These are phyloP conservation scores for Fusarium nodosum DNA, from an alignment of 2,329 filamentous ascomycete genomes.

Conservation along the genomic window DNA sequence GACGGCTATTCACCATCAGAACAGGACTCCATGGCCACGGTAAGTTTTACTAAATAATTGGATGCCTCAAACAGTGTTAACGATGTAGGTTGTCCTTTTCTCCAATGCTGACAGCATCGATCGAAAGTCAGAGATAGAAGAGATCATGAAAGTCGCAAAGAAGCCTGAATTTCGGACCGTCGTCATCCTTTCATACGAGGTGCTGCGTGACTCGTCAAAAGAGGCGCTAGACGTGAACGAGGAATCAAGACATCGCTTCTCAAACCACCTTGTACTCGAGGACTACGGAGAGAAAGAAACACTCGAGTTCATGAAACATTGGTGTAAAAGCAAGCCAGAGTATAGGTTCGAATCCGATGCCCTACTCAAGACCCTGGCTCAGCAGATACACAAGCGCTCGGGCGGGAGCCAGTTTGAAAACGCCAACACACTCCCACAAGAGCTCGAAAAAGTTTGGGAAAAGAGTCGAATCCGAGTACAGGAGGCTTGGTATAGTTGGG, in stretches of 20 bases:
- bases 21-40: neutral
- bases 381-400: neutral
- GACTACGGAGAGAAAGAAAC: neutral
- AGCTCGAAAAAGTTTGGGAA: neutral
- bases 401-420: neutral
- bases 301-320: neutral
- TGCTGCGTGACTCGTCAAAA: neutral
- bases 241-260: neutral
- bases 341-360: neutral
- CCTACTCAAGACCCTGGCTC: neutral
- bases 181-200: too few species aligned
- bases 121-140: too few species aligned
- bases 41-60: neutral
- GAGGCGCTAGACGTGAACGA: neutral
- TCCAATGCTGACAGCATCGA: too few species aligned
- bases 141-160: too few species aligned
- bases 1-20: neutral
- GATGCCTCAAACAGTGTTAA: too few species aligned
- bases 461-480: neutral
- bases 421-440: neutral
- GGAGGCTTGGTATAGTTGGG: neutral
- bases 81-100: too few species aligned
- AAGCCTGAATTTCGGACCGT: too few species aligned
- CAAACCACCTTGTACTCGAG: neutral
- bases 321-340: neutral